Conservation (phyloP, 2,329 filamentous ascomycete genomes). For the Aschersonia sp. region DNA sequence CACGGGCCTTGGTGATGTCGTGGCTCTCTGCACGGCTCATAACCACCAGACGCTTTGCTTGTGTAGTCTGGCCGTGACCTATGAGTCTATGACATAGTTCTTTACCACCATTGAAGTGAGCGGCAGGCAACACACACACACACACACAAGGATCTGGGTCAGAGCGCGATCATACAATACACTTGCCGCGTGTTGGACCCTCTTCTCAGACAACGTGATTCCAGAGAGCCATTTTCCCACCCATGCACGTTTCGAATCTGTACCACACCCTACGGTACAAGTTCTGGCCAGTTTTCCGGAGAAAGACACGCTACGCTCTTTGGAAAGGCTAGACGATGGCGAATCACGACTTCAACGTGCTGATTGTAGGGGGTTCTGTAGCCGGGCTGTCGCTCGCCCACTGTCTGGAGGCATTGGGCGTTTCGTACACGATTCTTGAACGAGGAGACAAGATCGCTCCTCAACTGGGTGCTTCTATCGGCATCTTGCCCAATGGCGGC, state of each 20-base stretch:
- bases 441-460: conserved; percentile 24
- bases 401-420: conserved; percentile 25
- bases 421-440: conserved; percentile 36
- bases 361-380: conserved; percentile 32
- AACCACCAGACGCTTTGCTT: no score
- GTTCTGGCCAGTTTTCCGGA: background rate
- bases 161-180: background rate
- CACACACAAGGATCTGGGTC: no score
- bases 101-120: no score
- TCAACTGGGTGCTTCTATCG: conserved; percentile 31
- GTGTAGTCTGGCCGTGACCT: no score
- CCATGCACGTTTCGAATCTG: no score
- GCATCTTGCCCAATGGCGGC: conserved; percentile 24
- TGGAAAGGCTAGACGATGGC: background rate
- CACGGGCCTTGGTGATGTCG: no score
- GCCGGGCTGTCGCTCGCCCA: conserved; percentile 19
- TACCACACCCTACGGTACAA: no score
- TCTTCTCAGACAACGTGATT: background rate
- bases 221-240: background rate
- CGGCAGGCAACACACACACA: no score
- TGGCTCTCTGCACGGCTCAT: no score
- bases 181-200: background rate
- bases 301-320: background rate
- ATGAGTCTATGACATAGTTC: no score
- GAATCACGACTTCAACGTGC: conserved; percentile 8